These are phyloP conservation scores for Gelatoporia subvermispora DNA, from an alignment of 768 basidiomycete genomes.

Conservation along the genomic window DNA sequence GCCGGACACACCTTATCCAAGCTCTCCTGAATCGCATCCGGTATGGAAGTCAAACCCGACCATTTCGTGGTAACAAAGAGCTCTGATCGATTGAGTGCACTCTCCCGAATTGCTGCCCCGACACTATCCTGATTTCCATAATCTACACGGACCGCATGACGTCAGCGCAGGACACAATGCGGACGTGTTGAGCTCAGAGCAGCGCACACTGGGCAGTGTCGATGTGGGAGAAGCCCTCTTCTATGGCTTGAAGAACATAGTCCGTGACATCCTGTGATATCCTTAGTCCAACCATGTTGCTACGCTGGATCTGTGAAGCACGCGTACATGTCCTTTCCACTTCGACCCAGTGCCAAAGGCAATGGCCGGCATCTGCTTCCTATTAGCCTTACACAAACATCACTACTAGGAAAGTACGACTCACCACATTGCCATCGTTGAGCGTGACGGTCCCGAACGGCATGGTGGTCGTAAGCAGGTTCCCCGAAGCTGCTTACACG, in stretches of 20 bases:
- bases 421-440: constrained; percentile 33
- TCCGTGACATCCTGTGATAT: constrained; percentile 41
- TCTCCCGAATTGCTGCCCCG: constrained; percentile 31
- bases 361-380: constrained; percentile 59
- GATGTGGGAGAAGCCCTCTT: constrained; percentile 57
- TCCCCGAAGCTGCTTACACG: too few species aligned
- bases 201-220: constrained; percentile 50
- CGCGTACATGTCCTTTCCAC: constrained; percentile 24
- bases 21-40: constrained; percentile 40
- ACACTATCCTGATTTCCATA: constrained; percentile 35
- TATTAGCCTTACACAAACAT: background rate
- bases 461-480: constrained; percentile 16
- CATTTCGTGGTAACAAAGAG: constrained; percentile 47
- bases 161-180: background rate
- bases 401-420: background rate
- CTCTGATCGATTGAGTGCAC: constrained; percentile 29
- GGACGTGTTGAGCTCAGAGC: too few species aligned
- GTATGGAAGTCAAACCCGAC: constrained; percentile 30
- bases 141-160: constrained; percentile 11
- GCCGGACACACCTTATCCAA: constrained; percentile 39
- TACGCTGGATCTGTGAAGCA: too few species aligned
- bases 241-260: constrained; percentile 53
- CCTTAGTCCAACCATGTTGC: too few species aligned
- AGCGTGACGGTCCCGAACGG: constrained; percentile 28
- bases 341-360: constrained; percentile 59